Conservation (phyloP, 2,329 filamentous ascomycete genomes). For the Ophiostoma ulmi region DNA sequence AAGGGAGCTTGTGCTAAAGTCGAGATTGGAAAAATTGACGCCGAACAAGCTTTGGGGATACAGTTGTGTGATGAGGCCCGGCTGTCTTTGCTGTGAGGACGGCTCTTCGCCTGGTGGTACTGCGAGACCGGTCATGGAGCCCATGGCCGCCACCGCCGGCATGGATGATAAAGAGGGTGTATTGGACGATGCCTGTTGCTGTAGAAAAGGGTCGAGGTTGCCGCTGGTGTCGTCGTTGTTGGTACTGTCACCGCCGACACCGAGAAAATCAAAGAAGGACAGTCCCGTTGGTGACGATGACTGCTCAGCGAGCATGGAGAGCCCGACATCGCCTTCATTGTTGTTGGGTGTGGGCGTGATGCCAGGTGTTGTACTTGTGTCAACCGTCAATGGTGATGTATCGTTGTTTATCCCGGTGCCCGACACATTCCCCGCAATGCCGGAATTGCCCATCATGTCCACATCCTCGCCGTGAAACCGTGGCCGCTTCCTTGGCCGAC, state of each 20-base stretch:
- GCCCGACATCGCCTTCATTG: slow-evolving; percentile 15
- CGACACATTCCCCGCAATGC: background rate
- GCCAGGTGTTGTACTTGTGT: background rate
- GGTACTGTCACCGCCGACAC: background rate
- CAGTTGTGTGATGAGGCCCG: background rate
- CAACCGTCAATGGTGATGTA: background rate
- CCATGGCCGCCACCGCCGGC: background rate
- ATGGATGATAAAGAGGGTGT: background rate
- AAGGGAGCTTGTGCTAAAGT: slow-evolving; percentile 7
- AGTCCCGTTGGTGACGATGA: slow-evolving; percentile 28
- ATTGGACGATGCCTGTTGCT: background rate
- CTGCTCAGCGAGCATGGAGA: slow-evolving; percentile 14
- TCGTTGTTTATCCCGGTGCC: background rate
- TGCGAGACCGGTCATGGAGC: background rate
- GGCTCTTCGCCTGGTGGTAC: background rate
- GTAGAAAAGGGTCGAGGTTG: background rate
- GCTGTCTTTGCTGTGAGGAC: background rate
- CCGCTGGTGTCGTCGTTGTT: slow-evolving; percentile 1
- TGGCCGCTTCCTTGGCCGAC: slow-evolving; percentile 54
- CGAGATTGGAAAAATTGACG: slow-evolving; percentile 18
- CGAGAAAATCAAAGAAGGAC: slow-evolving; percentile 34
- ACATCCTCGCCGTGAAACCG: slow-evolving; percentile 20
- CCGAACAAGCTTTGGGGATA: slow-evolving; percentile 19
- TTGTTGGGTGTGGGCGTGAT: background rate
- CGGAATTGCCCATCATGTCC: background rate